phyloP scores from a whole-genome alignment of 1,284 basidiomycete species.

The Ustilago esculenta region DNA sequence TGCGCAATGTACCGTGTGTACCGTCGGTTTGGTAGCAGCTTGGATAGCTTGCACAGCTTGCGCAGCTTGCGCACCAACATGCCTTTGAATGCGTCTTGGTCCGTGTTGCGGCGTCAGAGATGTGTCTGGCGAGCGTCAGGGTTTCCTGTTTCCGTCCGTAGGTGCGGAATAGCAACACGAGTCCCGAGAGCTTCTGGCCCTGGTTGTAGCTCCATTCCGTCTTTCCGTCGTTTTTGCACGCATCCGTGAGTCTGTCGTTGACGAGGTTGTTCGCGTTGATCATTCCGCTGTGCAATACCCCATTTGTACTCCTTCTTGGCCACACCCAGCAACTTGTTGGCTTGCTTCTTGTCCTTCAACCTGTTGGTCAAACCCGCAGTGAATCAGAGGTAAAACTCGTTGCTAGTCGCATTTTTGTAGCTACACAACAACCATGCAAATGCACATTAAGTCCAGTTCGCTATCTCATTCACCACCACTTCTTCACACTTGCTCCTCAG shows the following conservation, averaged over 20 bases:
- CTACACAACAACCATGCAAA: too few species aligned
- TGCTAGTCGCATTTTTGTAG: slow-evolving; percentile 24
- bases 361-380: slow-evolving; percentile 16
- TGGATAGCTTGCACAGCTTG: slow-evolving; percentile 16
- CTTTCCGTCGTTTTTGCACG: slow-evolving; percentile 12
- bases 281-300: slow-evolving; percentile 21
- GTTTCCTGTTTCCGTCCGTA: slow-evolving; percentile 2
- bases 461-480: too few species aligned
- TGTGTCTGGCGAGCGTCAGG: neutral
- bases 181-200: slow-evolving; percentile 6
- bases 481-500: too few species aligned
- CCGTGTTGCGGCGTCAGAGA: slow-evolving; percentile 15
- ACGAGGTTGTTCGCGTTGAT: slow-evolving; percentile 11
- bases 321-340: neutral
- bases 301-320: slow-evolving; percentile 12
- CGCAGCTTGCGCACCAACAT: slow-evolving; percentile 13
- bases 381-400: slow-evolving; percentile 23
- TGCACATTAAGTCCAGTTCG: too few species aligned
- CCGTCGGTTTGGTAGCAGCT: neutral
- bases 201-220: slow-evolving; percentile 11
- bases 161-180: slow-evolving; percentile 6
- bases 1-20: slow-evolving; percentile 6
- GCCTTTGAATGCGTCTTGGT: slow-evolving; percentile 24
- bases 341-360: slow-evolving; percentile 2
- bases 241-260: slow-evolving; percentile 24